Evolutionary conservation across 495 filamentous ascomycete genomes (phyloP).

Genomic region (Penicillium fimorum): DNA sequence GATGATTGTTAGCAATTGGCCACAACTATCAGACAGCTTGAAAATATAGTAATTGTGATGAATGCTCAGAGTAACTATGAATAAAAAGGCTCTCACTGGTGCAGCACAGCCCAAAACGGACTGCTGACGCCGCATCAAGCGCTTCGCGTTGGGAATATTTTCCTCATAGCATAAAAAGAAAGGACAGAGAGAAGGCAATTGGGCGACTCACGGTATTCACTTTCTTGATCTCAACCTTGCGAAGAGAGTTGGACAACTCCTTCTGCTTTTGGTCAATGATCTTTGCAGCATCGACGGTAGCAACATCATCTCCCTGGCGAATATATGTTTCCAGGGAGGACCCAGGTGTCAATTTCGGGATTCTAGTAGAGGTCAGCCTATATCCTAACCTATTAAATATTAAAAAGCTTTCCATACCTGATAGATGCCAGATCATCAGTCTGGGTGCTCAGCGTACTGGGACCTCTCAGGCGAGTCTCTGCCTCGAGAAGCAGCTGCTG

Average conservation of each 20-base stretch:
- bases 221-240: conserved; percentile 40
- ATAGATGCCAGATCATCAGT: conserved; percentile 11
- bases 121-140: conserved; percentile 62
- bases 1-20: conserved; percentile 29
- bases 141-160: conserved; percentile 57
- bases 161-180: conserved; percentile 60
- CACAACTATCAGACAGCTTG: conserved; percentile 5
- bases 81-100: conserved; percentile 67
- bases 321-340: conserved; percentile 50
- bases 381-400: not conserved
- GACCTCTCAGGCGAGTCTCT: conserved; percentile 52
- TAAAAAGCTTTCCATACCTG: conserved; percentile 21
- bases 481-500: conserved; percentile 63
- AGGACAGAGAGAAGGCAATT: conserved; percentile 4
- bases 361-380: conserved; percentile 18
- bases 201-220: conserved; percentile 45
- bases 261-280: conserved; percentile 44
- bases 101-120: conserved; percentile 77
- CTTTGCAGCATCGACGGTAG: conserved; percentile 45
- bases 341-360: conserved; percentile 45
- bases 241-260: conserved; percentile 40
- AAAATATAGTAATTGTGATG: conserved; percentile 9
- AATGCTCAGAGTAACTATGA: conserved; percentile 99
- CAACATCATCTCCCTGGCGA: conserved; percentile 41
- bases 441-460: conserved; percentile 11